Evolutionary conservation across 805 yeast genomes (phyloP), one percentile per base, ranked within the genome.

Genomic region (Saccharomycopsis babjevae): DNA sequence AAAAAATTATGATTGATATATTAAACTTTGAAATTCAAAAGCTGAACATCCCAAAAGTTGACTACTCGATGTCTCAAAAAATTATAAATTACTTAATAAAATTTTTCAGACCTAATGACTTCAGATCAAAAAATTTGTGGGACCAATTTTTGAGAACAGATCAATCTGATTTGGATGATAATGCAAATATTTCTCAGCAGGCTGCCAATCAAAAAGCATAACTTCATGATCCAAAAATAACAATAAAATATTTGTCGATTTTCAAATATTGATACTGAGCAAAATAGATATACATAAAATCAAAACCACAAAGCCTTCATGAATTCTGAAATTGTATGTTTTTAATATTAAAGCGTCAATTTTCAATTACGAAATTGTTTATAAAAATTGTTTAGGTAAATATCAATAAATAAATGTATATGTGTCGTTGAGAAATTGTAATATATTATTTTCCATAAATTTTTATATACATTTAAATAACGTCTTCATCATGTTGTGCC

Each of bases 281-380:
- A 16, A 22, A 52, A 25, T 34, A 13, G 5, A 34, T 7, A 71
- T 10, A 71, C 70, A 42, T 76, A 70, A 36, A 65, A 70, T 18
- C 74, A 72, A 52, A 76, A 62, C n/a, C 57, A 61, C 13, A 63
- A 57, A 11, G 67, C 61, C 52, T 54, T 55, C 18, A 50, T n/a
- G 60, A n/a, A 64, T 58, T 54, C 67, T 80, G 50, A 77, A 74
- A 57, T 65, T 80, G 34, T 80, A 80, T 63, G 67, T 74, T n/a
- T 75, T 76, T 39, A 70, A 73, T 25, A 64, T 78, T 82, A 8
- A 78, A 83, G 25, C 69, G 84, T 20, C 75, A 77, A 40, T 82
- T 87, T 34, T 13, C 2, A 34, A 7, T 34, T 13, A n/a, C 11
- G 10, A 10, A 2, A 34, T 10, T 34, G 10, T 2, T 8, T 13